These are phyloP conservation scores for Arachnomyces sp. DNA, from an alignment of 2,329 filamentous ascomycete genomes.

Conservation along the genomic window DNA sequence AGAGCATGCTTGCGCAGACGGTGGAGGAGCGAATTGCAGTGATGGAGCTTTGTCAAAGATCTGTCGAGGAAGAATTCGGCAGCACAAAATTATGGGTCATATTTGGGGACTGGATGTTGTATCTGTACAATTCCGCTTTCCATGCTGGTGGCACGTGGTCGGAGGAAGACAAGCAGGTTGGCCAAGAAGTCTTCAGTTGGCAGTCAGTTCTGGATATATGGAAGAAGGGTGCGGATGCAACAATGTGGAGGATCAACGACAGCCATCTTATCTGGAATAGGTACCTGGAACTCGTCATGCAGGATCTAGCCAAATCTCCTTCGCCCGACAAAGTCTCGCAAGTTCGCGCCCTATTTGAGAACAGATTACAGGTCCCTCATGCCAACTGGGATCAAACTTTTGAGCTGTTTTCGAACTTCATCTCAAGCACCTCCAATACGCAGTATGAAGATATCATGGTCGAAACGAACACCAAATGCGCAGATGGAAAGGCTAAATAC, in stretches of 20 bases:
- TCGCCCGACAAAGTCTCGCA: constrained; percentile 41
- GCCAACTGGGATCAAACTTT: constrained; percentile 52
- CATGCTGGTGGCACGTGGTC: constrained; percentile 30
- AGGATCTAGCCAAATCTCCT: constrained; percentile 43
- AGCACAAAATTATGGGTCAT: constrained; percentile 54
- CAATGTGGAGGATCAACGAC: constrained; percentile 53
- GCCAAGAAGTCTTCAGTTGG: constrained; percentile 51
- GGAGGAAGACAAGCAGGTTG: constrained; percentile 50
- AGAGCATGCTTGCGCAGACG: constrained; percentile 48
- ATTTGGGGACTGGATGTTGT: constrained; percentile 53
- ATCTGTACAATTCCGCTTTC: constrained; percentile 47
- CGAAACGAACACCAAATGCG: constrained; percentile 42
- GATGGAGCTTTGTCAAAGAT: constrained; percentile 52
- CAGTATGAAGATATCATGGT: constrained; percentile 53
- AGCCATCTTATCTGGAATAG: constrained; percentile 56
- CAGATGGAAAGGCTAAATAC: constrained; percentile 47
- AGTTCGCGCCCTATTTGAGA: constrained; percentile 44
- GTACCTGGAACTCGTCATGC: constrained; percentile 47
- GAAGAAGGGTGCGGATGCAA: constrained; percentile 48
- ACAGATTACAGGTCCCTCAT: constrained; percentile 51
- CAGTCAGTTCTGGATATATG: constrained; percentile 49
- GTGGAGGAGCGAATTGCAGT: constrained; percentile 51
- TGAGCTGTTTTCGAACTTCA: constrained; percentile 51
- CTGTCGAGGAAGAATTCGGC: constrained; percentile 52
- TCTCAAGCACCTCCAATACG: constrained; percentile 46